Conservation (phyloP, 768 basidiomycete species). For the Termitomyces heimii region DNA sequence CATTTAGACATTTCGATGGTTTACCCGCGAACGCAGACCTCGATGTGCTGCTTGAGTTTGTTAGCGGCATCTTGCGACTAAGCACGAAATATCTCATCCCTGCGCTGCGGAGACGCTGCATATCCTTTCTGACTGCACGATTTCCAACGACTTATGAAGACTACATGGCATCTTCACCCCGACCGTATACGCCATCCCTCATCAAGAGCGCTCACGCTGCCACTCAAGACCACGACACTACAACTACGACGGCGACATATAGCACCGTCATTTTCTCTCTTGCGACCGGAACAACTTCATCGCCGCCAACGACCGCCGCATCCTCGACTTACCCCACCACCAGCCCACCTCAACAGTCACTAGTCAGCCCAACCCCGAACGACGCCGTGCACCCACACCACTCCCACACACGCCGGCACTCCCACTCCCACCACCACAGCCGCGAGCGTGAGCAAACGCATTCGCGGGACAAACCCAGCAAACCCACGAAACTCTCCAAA, state of each 20-base stretch:
- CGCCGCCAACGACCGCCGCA: neutral
- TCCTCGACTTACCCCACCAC: neutral
- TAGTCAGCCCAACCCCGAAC: neutral
- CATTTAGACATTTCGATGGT: slow-evolving; percentile 30
- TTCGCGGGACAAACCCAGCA: neutral
- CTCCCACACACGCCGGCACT: neutral
- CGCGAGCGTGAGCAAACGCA: neutral
- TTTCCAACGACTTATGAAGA: slow-evolving; percentile 34
- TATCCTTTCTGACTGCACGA: slow-evolving; percentile 36
- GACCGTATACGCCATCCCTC: neutral
- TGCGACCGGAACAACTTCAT: neutral
- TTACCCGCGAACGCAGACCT: slow-evolving; percentile 29
- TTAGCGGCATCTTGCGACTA: slow-evolving; percentile 54
- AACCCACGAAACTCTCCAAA: neutral
- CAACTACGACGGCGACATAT: neutral
- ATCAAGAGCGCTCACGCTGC: neutral
- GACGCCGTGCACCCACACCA: neutral
- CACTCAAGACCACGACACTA: neutral
- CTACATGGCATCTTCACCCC: slow-evolving; percentile 23
- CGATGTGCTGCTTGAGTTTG: slow-evolving; percentile 36
- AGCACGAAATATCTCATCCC: slow-evolving; percentile 56
- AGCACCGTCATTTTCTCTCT: neutral
- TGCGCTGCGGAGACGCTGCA: slow-evolving; percentile 46
- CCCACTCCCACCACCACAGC: neutral
- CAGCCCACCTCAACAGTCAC: neutral